Base-by-base conservation (phyloP, 129 eudicot genomes). In the Oenanthe sinensis region DNA sequence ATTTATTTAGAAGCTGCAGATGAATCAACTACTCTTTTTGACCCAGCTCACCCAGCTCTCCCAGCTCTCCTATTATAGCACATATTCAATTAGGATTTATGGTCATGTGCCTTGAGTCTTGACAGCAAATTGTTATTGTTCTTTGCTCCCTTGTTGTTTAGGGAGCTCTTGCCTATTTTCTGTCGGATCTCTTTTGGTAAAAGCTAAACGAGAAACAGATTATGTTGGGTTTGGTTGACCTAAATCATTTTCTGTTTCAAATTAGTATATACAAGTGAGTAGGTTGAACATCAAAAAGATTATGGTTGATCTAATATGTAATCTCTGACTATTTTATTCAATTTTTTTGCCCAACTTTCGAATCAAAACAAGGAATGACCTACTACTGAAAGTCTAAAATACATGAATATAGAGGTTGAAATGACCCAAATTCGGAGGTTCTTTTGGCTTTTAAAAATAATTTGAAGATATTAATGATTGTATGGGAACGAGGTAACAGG, bases 1-100 rank as follows among this genome's bases (percentile, higher is more conserved):
- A 74, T 95, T 91, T 80, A 88, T 91, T 67, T 95, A 85, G 89
- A 74, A 68, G 44, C 77, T 43, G 81, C 62, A 44, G 26, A 40
- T 44, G 54, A 24, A 26, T 13, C 6, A 1, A 43, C 43, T 81
- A 68, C 73, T 81, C 17, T 44, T 73, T 47, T 68, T 75, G 75
- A 54, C 77, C 55, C 55, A 65, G 77, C 58, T 39, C 60, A 73
- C 70, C 50, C 36, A 33, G 36, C 58, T 39, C 60, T 80, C 70
- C 50, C 36, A 33, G 36, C 58, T 39, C 60, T 80, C 70, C 50
- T 55, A 72, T 10, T 20, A 45, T 42, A 52, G 78, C 54, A 24
- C 24, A 26, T 46, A 10, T 6, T 33, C 46, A 60, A 5, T 26
- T 67, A 67, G 72, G 43, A 30, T 67, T 63, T 13, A 67, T 30